Percentiles rank a stretch among this genome's conserved stretches.
These are phyloP conservation scores for Phytophthora ohioensis DNA, from an alignment of 352 stramenopile genomes.

Conservation along the genomic window DNA sequence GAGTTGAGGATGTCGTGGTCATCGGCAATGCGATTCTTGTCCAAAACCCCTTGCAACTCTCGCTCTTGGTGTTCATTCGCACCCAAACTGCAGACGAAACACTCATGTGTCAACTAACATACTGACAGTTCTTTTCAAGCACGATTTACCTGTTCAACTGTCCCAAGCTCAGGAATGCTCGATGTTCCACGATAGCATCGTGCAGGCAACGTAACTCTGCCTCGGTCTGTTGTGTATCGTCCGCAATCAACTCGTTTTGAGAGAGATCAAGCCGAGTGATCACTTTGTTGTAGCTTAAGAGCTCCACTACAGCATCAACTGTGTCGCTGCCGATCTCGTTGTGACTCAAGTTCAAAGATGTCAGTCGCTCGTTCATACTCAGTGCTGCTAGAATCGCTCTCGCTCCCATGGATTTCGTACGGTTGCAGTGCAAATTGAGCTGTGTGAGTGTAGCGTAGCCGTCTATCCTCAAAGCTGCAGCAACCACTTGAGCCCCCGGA, in stretches of 20 bases:
- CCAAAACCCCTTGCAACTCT: slow-evolving; percentile 17
- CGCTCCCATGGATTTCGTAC: slow-evolving; percentile 42
- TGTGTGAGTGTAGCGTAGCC: slow-evolving; percentile 43
- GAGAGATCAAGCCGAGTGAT: slow-evolving; percentile 43
- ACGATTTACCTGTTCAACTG: slow-evolving; percentile 29
- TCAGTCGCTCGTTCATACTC: slow-evolving; percentile 37
- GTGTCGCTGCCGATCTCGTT: slow-evolving; percentile 49
- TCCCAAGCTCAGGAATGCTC: slow-evolving; percentile 22
- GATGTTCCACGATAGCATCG: slow-evolving; percentile 11
- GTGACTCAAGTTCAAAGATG: slow-evolving; percentile 40
- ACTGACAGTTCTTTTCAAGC: neutral
- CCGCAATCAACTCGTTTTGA: slow-evolving; percentile 28
- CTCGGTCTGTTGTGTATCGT: neutral
- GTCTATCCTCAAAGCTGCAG: slow-evolving; percentile 43
- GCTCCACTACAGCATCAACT: slow-evolving; percentile 14
- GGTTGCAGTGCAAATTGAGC: slow-evolving; percentile 45
- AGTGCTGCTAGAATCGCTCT: slow-evolving; percentile 34
- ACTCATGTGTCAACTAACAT: neutral
- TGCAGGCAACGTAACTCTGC: slow-evolving; percentile 1
- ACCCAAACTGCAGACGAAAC: slow-evolving; percentile 4
- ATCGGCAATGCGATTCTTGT: slow-evolving; percentile 27
- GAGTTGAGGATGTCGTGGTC: slow-evolving; percentile 19
- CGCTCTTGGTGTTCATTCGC: slow-evolving; percentile 13
- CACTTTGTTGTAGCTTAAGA: slow-evolving; percentile 40
- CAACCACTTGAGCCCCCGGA: slow-evolving; percentile 40